Evolutionary conservation across 805 yeast genomes (phyloP).

Genomic region (Jamesozyma lodderae): DNA sequence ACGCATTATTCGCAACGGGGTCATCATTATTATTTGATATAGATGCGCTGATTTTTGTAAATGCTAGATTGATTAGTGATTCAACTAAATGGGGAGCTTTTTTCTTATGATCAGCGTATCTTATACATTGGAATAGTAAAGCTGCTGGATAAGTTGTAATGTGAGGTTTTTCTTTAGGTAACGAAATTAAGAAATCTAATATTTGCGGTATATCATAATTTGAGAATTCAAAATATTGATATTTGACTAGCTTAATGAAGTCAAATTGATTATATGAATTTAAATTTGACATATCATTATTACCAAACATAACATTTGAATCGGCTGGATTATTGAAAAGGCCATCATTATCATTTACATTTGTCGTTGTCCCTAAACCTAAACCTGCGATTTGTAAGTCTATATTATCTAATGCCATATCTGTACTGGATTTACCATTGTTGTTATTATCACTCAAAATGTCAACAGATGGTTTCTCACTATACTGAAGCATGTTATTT

Average conservation of each 20-base stretch:
- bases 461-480: too few species aligned
- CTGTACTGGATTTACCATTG: neutral
- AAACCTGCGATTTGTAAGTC: conserved; percentile 36
- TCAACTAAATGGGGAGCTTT: conserved; percentile 45
- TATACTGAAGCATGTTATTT: conserved; percentile 34
- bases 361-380: conserved; percentile 6
- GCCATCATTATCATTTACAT: conserved; percentile 9
- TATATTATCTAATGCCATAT: conserved; percentile 22
- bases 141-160: conserved; percentile 53
- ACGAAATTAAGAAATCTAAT: conserved; percentile 48
- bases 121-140: conserved; percentile 55
- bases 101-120: conserved; percentile 54
- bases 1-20: neutral
- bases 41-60: conserved; percentile 51
- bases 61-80: conserved; percentile 49
- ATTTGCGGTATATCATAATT: conserved; percentile 70
- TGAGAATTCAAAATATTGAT: conserved; percentile 52
- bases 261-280: conserved; percentile 33
- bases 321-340: conserved; percentile 10
- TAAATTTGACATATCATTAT: conserved; percentile 1
- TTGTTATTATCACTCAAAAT: too few species aligned
- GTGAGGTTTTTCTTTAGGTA: conserved; percentile 46
- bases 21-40: conserved; percentile 29
- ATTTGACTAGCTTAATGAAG: conserved; percentile 44
- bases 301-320: conserved; percentile 1